Percentiles rank a stretch among this genome's conserved stretches.
Evolutionary conservation across 2,329 filamentous ascomycete genomes (phyloP).

Genomic region (Rhynchosporium secalis): DNA sequence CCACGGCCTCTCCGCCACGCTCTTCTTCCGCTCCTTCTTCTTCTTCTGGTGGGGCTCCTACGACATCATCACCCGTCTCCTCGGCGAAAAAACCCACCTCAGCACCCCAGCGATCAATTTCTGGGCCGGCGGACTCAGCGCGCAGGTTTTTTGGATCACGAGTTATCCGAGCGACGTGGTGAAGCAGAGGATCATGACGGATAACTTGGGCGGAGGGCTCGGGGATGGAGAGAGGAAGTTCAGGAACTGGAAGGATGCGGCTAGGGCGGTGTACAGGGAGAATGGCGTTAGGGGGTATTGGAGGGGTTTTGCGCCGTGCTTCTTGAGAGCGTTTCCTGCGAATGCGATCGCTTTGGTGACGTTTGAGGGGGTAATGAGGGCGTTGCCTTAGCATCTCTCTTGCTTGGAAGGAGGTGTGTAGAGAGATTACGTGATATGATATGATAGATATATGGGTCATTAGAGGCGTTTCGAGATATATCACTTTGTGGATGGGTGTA

Average conservation of each 20-base stretch:
- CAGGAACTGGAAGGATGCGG: conserved; percentile 76
- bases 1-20: conserved; percentile 79
- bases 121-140: conserved; percentile 91
- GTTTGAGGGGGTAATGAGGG: conserved; percentile 88
- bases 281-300: conserved; percentile 80
- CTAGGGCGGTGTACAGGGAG: conserved; percentile 72
- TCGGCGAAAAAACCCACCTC: conserved; percentile 67
- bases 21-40: conserved; percentile 90
- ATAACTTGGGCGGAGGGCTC: conserved; percentile 72
- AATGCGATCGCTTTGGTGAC: conserved; percentile 92
- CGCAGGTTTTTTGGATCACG: conserved; percentile 92
- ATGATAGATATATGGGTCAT: not conserved
- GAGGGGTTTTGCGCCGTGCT: conserved; percentile 91
- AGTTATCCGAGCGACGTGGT: conserved; percentile 91
- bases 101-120: conserved; percentile 86
- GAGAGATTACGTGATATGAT: not conserved
- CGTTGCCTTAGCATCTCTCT: conserved; percentile 41
- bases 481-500: conserved; percentile 11
- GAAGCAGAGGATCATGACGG: conserved; percentile 97
- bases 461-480: conserved; percentile 16
- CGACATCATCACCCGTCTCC: conserved; percentile 72
- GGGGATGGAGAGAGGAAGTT: conserved; percentile 69
- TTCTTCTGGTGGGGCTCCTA: conserved; percentile 99
- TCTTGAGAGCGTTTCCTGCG: conserved; percentile 89
- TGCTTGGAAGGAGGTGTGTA: not conserved